Conservation (phyloP, 2,329 filamentous ascomycete species). For the Ophidiomyces ophidiicola region DNA sequence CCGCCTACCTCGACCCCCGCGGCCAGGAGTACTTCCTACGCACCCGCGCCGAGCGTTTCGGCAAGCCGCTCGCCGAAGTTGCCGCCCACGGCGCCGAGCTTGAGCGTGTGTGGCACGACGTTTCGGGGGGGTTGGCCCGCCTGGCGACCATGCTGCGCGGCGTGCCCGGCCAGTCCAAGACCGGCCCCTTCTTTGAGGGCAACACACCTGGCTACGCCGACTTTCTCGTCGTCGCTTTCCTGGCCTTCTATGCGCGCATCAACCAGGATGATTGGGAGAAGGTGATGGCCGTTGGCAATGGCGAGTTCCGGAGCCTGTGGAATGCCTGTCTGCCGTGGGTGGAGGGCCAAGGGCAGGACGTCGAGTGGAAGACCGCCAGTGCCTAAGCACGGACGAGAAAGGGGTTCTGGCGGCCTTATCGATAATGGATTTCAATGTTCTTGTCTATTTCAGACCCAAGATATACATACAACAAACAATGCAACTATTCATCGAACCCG, state of each 20-base stretch:
- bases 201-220: constrained; percentile 11
- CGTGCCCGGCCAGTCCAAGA: not conserved
- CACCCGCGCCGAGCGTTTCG: constrained; percentile 25
- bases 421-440: too few relatives aligned
- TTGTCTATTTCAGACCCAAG: too few relatives aligned
- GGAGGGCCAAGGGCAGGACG: constrained; percentile 7
- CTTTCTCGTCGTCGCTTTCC: constrained; percentile 7
- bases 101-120: constrained; percentile 12
- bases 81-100: constrained; percentile 11
- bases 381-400: too few relatives aligned
- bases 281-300: constrained; percentile 1
- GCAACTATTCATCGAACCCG: too few relatives aligned
- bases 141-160: constrained; percentile 21
- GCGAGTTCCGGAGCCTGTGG: constrained; percentile 9
- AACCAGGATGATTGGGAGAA: constrained; percentile 6
- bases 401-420: too few relatives aligned
- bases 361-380: not conserved
- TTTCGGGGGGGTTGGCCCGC: constrained; percentile 19
- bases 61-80: constrained; percentile 25
- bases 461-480: too few relatives aligned
- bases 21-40: constrained; percentile 27
- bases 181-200: constrained; percentile 14
- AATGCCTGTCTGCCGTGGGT: constrained; percentile 11
- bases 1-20: constrained; percentile 24
- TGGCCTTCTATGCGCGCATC: constrained; percentile 8